These are phyloP conservation scores for Colletotrichum chrysophilum DNA, from an alignment of 2,329 filamentous ascomycete species.

Conservation along the genomic window DNA sequence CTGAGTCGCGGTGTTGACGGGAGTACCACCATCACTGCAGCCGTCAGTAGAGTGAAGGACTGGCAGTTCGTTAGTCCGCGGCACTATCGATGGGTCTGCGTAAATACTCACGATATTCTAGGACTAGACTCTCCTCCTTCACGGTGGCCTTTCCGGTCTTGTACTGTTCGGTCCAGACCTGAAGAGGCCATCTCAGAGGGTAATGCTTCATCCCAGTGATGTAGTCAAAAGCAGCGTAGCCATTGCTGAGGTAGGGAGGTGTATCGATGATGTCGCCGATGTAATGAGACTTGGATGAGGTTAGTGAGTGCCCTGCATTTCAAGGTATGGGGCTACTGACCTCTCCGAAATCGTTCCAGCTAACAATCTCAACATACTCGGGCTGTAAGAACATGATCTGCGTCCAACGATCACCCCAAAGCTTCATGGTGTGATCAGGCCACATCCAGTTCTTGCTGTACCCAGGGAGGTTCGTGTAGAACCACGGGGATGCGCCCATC, in stretches of 20 bases:
- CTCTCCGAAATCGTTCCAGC: not conserved
- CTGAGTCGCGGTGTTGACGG: not conserved
- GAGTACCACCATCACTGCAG: not conserved
- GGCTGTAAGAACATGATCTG: not conserved
- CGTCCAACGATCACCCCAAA: not conserved
- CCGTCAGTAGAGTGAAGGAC: not conserved
- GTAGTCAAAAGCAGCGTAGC: not conserved
- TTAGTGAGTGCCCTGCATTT: not conserved
- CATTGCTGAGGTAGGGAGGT: not conserved
- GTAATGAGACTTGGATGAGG: not conserved
- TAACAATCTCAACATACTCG: not conserved
- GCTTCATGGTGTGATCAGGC: not conserved
- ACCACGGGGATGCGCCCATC: not conserved
- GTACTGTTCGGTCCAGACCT: not conserved
- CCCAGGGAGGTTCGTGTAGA: not conserved
- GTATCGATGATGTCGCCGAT: not conserved
- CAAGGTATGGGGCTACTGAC: rapidly evolving
- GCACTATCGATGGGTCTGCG: rapidly evolving
- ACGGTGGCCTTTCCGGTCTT: not conserved
- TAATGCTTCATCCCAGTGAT: not conserved
- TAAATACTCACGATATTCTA: not conserved
- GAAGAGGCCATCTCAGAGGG: not conserved
- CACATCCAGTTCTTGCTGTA: not conserved
- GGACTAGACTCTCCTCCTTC: not conserved
- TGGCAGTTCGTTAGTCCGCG: not conserved